Base-by-base conservation (phyloP, 2,329 filamentous ascomycete genomes). In the Phialophora verrucosa region DNA sequence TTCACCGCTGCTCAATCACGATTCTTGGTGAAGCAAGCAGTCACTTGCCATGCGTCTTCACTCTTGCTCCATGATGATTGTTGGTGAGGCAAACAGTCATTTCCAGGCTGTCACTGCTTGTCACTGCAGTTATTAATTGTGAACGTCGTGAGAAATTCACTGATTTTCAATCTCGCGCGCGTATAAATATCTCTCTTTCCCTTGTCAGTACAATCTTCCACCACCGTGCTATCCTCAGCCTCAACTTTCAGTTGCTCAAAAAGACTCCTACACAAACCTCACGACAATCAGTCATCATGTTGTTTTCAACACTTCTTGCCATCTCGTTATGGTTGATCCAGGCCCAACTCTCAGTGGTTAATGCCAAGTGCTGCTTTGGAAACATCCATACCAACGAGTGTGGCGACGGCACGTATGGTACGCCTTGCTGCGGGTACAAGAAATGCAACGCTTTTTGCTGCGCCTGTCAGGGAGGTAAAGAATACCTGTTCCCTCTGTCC, bases 371-470 rank as follows among this genome's bases (percentile, higher is more conserved):
- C 29, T 62, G 60, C 20, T 27, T 27, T 1, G 23, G 38, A 3
- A n/a, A 29, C 20, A 17, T 54, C 32, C 6, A 27, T 3, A 25
- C 6, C 8, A 51, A 49, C 5, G 25, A 25, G 25, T 62, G 60
- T 29, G 51, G 51, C 11, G 60, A 62, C 8, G 20, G 25, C 14
- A 49, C 60, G 5, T 10, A 10, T 2, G 60, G 51, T 12, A 62
- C 60, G 1, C 60, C 60, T 20, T 62, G 60, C 42, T 62, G 60
- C 51, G 60, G 60, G 7, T 62, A 62, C 60, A 47, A 56, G n/a
- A 29, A 38, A 11, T 62, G 60, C 27, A 62, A 62, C 17, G 51
- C n/a, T 23, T 62, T 62, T 38, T 62, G 60, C 50, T 62, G 60
- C 31, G 32, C 60, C 25, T 62, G 60, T 49, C 14, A 10, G 11